Percentiles rank a stretch among this genome's conserved stretches.
These are phyloP conservation scores for Dipteronia dyeriana DNA, from an alignment of 345 rosid genomes.

Conservation along the genomic window DNA sequence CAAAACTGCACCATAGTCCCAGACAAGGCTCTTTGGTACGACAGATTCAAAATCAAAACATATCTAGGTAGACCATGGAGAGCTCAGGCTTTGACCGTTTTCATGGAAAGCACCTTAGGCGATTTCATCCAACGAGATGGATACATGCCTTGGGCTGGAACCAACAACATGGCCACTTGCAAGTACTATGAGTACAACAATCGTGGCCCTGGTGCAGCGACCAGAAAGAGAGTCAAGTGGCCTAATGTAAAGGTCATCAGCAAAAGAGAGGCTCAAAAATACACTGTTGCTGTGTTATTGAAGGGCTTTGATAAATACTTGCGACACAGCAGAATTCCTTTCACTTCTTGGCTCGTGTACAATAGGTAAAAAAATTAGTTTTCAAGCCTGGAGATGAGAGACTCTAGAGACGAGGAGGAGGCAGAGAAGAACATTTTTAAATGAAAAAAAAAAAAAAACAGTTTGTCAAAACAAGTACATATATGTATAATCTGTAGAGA, in stretches of 20 bases:
- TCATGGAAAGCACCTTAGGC: slow-evolving; percentile 58
- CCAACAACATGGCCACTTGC: slow-evolving; percentile 28
- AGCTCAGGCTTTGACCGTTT: slow-evolving; percentile 48
- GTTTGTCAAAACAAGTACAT: too few species aligned
- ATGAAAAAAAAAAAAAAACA: too few species aligned
- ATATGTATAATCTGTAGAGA: neutral
- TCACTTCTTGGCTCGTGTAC: slow-evolving; percentile 35
- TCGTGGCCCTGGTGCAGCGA: slow-evolving; percentile 63
- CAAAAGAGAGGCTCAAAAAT: slow-evolving; percentile 41
- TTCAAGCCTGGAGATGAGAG: neutral
- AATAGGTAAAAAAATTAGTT: neutral
- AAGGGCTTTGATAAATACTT: slow-evolving; percentile 44
- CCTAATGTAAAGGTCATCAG: slow-evolving; percentile 34
- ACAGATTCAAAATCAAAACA: slow-evolving; percentile 38
- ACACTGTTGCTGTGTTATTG: slow-evolving; percentile 44
- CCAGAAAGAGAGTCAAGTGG: slow-evolving; percentile 57
- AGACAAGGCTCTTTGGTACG: slow-evolving; percentile 42
- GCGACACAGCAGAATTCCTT: slow-evolving; percentile 39
- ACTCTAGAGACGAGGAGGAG: neutral
- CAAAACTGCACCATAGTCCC: slow-evolving; percentile 83
- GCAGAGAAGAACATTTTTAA: neutral
- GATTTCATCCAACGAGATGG: slow-evolving; percentile 70
- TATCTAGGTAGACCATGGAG: slow-evolving; percentile 90
- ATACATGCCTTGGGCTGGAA: slow-evolving; percentile 51
- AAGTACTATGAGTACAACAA: slow-evolving; percentile 58